Evolutionary conservation across 257 asterid species (phyloP).

Genomic region (Jacaranda copaia): DNA sequence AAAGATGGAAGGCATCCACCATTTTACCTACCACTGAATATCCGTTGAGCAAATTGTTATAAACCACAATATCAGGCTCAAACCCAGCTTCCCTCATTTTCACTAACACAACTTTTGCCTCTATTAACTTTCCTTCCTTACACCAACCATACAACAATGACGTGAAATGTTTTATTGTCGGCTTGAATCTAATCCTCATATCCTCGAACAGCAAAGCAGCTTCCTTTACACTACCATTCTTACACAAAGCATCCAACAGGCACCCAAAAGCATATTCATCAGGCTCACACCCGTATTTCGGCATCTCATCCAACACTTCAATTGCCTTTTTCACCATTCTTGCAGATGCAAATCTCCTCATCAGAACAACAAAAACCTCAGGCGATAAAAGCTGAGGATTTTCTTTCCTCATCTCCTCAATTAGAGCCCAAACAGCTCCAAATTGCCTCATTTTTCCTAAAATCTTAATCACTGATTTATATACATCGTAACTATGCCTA

Average conservation of each 20-base stretch:
- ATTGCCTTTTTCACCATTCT: conserved; percentile 93
- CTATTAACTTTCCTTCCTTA: conserved; percentile 85
- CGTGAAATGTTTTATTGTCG: conserved; percentile 84
- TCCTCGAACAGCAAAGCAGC: conserved; percentile 89
- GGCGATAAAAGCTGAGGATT: conserved; percentile 70
- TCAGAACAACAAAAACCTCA: conserved; percentile 78
- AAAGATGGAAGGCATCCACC: conserved; percentile 77
- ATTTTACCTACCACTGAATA: conserved; percentile 77
- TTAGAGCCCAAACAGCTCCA: conserved; percentile 96
- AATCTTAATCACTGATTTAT: conserved; percentile 79
- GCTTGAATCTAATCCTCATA: conserved; percentile 70
- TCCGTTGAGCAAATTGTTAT: conserved; percentile 85
- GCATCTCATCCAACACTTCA: conserved; percentile 95
- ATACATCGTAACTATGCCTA: conserved; percentile 76
- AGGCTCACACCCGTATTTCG: conserved; percentile 86
- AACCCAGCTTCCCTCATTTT: conserved; percentile 94
- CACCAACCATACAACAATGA: conserved; percentile 92
- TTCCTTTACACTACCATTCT: conserved; percentile 89
- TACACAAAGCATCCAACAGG: conserved; percentile 87
- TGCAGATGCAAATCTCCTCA: conserved; percentile 92
- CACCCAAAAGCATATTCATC: conserved; percentile 93
- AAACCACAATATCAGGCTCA: conserved; percentile 90
- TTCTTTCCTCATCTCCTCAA: conserved; percentile 93
- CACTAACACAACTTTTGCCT: conserved; percentile 81
- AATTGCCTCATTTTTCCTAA: conserved; percentile 92